Evolutionary conservation across 306 rosid genomes (phyloP).

Genomic region (Prunus campanulata): DNA sequence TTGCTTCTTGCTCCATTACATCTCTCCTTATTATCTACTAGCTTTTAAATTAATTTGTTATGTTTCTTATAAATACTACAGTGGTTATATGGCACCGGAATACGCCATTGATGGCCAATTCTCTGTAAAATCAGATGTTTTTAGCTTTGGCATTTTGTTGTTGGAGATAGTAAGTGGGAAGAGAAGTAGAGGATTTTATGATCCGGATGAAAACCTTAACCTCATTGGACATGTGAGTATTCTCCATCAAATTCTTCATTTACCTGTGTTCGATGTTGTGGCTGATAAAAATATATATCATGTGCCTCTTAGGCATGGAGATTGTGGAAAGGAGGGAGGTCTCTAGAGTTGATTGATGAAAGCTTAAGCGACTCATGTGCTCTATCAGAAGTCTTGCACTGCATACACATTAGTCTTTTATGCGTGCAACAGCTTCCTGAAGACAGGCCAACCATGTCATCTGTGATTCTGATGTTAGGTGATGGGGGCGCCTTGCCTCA

Average conservation of each 20-base stretch:
- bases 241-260: background rate
- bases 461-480: constrained; percentile 48
- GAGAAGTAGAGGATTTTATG: constrained; percentile 25
- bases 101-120: constrained; percentile 47
- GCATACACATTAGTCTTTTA: constrained; percentile 55
- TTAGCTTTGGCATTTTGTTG: constrained; percentile 35
- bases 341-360: constrained; percentile 22
- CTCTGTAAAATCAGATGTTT: constrained; percentile 44
- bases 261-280: background rate
- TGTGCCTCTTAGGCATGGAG: constrained; percentile 35
- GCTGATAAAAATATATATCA: background rate
- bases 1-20: background rate
- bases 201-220: constrained; percentile 10
- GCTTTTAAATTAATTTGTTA: background rate
- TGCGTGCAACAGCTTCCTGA: constrained; percentile 53
- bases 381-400: constrained; percentile 25
- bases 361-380: constrained; percentile 6
- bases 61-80: background rate
- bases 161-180: constrained; percentile 33
- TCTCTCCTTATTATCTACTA: background rate
- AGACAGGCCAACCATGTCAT: constrained; percentile 57
- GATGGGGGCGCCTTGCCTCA: constrained; percentile 36
- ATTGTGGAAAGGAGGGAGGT: constrained; percentile 32
- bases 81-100: constrained; percentile 69
- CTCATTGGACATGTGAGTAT: constrained; percentile 35